Conservation (phyloP, 208 protist genomes). For the Spongospora subterranea region DNA sequence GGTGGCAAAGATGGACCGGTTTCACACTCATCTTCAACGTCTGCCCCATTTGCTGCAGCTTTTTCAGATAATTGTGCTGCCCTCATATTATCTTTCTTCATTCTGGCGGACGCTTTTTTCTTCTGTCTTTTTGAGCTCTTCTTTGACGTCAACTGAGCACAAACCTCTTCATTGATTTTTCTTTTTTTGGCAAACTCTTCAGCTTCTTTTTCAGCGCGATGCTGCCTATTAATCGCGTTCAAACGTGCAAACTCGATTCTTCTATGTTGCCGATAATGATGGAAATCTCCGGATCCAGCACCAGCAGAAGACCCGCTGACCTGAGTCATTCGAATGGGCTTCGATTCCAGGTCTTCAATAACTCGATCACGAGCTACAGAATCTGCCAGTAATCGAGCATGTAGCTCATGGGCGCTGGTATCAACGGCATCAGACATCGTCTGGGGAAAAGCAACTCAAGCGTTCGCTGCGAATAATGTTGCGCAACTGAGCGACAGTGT, state of each 20-base stretch:
- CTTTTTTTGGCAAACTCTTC: not conserved
- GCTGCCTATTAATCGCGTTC: not conserved
- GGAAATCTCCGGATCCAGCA: slow-evolving; percentile 31
- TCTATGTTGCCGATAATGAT: slow-evolving; percentile 38
- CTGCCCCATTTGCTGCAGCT: no score
- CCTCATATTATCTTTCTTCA: no score
- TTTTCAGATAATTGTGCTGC: no score
- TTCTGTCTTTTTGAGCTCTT: not conserved
- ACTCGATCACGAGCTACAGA: slow-evolving; percentile 25
- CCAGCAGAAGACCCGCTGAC: not conserved
- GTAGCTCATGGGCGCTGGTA: no score
- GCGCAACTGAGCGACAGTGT: no score
- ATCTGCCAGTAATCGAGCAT: not conserved
- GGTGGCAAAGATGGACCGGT: no score
- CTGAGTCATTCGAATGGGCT: not conserved
- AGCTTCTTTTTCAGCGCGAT: not conserved
- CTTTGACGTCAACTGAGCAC: not conserved
- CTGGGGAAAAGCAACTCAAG: no score
- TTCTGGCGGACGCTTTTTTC: not conserved
- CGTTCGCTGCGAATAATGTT: no score
- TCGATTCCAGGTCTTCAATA: not conserved
- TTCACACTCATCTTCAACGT: no score
- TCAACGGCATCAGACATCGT: no score
- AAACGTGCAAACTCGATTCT: slow-evolving; percentile 12
- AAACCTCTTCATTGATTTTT: not conserved